These are phyloP conservation scores for Yamadazyma conglobata DNA, from an alignment of 1,139 yeast genomes.

Conservation along the genomic window DNA sequence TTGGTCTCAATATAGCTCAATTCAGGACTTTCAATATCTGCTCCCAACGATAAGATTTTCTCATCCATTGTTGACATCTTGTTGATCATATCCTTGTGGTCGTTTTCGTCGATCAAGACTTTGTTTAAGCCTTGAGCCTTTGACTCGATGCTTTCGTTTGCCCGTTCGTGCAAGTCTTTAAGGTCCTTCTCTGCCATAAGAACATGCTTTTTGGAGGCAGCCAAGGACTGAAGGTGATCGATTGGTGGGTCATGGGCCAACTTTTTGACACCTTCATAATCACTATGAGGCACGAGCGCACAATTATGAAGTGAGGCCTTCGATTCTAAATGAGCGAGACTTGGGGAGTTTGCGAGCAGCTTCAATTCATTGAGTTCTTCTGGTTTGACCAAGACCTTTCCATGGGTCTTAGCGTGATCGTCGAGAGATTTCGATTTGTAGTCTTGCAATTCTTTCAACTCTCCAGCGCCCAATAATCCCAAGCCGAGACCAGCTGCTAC, in stretches of 20 bases:
- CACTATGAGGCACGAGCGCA: conserved; percentile 17
- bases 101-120: conserved; percentile 8
- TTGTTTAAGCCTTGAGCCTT: conserved; percentile 16
- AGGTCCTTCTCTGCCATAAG: conserved; percentile 13
- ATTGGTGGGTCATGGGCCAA: conserved; percentile 21
- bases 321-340: conserved; percentile 16
- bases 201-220: conserved; percentile 16
- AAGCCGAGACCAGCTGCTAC: conserved; percentile 19
- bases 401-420: conserved; percentile 16
- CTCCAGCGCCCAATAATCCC: conserved; percentile 12
- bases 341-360: conserved; percentile 18
- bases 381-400: conserved; percentile 11
- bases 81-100: conserved; percentile 3
- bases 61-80: neutral
- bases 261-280: conserved; percentile 12
- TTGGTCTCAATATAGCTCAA: conserved; percentile 11
- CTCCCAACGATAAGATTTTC: neutral
- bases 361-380: conserved; percentile 15
- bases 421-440: conserved; percentile 18
- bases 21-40: conserved; percentile 16
- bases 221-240: conserved; percentile 26
- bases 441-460: conserved; percentile 11
- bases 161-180: conserved; percentile 7
- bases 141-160: conserved; percentile 16
- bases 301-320: conserved; percentile 15